Conservation (phyloP, 768 basidiomycete species). For the Lepiota venenata region DNA sequence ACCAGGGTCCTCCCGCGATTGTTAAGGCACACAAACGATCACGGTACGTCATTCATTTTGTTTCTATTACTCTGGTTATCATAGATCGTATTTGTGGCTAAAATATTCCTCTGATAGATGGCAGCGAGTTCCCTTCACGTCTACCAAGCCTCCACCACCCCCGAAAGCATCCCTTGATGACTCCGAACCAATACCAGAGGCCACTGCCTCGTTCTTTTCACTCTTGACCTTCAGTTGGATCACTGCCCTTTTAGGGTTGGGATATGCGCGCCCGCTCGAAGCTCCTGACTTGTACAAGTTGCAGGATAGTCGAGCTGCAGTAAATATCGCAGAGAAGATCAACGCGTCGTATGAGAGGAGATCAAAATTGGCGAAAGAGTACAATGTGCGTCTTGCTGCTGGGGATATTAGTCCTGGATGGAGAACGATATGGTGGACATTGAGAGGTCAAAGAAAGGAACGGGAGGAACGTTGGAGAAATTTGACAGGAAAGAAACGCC, state of each 20-base stretch:
- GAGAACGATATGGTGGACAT: constrained; percentile 54
- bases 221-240: constrained; percentile 75
- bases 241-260: constrained; percentile 63
- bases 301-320: constrained; percentile 56
- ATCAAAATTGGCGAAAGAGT: constrained; percentile 52
- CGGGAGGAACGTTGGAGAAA: constrained; percentile 66
- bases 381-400: constrained; percentile 64
- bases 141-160: constrained; percentile 35
- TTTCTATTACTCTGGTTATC: neutral
- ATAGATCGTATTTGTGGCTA: neutral
- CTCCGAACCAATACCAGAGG: constrained; percentile 62
- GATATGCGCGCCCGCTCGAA: constrained; percentile 79
- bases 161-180: constrained; percentile 57
- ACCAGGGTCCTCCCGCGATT: neutral
- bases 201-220: constrained; percentile 54
- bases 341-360: constrained; percentile 61
- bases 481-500: constrained; percentile 53
- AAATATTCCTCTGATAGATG: constrained; percentile 17
- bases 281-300: constrained; percentile 80
- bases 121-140: constrained; percentile 37
- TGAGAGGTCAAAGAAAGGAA: constrained; percentile 48
- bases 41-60: constrained; percentile 4
- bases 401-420: constrained; percentile 62
- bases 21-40: constrained; percentile 5
- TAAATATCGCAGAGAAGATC: constrained; percentile 59